A percentile compares a stretch with the other conserved stretches of the same genome.
Evolutionary conservation across 2,329 filamentous ascomycete species (phyloP).

Genomic region (Ceratocystis cubensis): DNA sequence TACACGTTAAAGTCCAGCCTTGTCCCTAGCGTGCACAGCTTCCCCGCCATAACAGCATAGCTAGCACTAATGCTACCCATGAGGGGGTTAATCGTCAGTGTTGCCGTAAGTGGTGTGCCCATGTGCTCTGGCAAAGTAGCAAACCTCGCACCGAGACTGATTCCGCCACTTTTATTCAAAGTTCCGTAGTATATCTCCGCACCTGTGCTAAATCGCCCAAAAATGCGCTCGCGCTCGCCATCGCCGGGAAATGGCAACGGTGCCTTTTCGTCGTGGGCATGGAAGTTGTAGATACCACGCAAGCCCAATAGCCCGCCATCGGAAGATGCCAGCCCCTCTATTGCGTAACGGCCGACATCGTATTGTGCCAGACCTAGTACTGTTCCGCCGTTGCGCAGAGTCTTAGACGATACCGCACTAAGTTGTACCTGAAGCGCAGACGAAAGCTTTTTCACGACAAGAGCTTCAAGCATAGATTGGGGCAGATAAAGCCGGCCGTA

Average conservation of each 20-base stretch:
- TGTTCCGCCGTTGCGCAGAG: conserved; percentile 62
- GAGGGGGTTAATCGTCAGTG: conserved; percentile 80
- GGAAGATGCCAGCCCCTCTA: conserved; percentile 83
- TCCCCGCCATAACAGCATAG: conserved; percentile 80
- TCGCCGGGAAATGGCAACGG: conserved; percentile 21
- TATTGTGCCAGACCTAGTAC: conserved; percentile 63
- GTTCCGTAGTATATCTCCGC: conserved; percentile 93
- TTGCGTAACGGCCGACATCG: conserved; percentile 73
- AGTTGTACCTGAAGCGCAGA: conserved; percentile 69
- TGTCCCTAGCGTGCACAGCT: conserved; percentile 72
- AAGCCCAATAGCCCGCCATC: conserved; percentile 82
- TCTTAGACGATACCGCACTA: conserved; percentile 61
- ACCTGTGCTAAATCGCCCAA: conserved; percentile 77
- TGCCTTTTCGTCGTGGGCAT: conserved; percentile 47
- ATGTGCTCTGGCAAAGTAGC: conserved; percentile 69
- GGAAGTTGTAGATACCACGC: conserved; percentile 89
- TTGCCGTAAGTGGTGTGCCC: conserved; percentile 86
- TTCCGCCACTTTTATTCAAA: conserved; percentile 82
- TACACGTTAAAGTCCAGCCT: conserved; percentile 96
- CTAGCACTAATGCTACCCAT: conserved; percentile 88
- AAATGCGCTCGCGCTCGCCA: conserved; percentile 46
- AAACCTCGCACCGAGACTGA: conserved; percentile 80
- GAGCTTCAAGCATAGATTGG: conserved; percentile 70
- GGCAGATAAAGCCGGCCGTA: conserved; percentile 75
- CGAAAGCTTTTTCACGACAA: conserved; percentile 67